Percentiles rank a stretch among this genome's conserved stretches.
These are phyloP conservation scores for Phaffomyces thermotolerans DNA, from an alignment of 805 yeast species.

Conservation along the genomic window DNA sequence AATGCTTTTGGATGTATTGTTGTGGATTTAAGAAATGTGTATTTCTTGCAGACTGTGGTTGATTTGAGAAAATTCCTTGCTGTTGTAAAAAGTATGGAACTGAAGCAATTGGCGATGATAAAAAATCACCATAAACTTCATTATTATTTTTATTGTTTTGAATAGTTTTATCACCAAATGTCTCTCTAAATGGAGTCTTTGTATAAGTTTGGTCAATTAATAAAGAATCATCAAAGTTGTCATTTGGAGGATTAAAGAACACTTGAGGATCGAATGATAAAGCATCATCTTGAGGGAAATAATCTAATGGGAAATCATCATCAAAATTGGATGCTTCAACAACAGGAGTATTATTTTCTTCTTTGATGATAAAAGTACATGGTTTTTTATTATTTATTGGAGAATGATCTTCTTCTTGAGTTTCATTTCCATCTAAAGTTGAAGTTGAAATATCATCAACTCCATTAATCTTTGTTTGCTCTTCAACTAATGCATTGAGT, in stretches of 20 bases:
- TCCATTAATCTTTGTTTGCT: conserved; percentile 17
- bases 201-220: conserved; percentile 46
- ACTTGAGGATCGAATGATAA: conserved; percentile 23
- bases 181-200: conserved; percentile 26
- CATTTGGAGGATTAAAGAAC: conserved; percentile 28
- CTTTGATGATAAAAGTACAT: conserved; percentile 17
- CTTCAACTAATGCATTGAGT: conserved; percentile 34
- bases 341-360: conserved; percentile 16
- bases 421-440: conserved; percentile 1
- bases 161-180: conserved; percentile 10
- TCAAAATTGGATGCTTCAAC: conserved; percentile 18
- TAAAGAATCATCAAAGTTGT: conserved; percentile 35
- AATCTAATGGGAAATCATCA: conserved; percentile 69
- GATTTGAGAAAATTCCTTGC: too few relatives aligned
- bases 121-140: conserved; percentile 1
- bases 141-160: background rate
- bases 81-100: conserved; percentile 1
- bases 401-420: background rate
- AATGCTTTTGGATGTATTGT: conserved; percentile 2
- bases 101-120: background rate
- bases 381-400: conserved; percentile 2
- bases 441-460: background rate
- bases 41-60: conserved; percentile 1
- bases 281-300: conserved; percentile 37
- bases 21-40: background rate